Conservation (phyloP, 2,329 filamentous ascomycete genomes). For the Cytospora piceicola region DNA sequence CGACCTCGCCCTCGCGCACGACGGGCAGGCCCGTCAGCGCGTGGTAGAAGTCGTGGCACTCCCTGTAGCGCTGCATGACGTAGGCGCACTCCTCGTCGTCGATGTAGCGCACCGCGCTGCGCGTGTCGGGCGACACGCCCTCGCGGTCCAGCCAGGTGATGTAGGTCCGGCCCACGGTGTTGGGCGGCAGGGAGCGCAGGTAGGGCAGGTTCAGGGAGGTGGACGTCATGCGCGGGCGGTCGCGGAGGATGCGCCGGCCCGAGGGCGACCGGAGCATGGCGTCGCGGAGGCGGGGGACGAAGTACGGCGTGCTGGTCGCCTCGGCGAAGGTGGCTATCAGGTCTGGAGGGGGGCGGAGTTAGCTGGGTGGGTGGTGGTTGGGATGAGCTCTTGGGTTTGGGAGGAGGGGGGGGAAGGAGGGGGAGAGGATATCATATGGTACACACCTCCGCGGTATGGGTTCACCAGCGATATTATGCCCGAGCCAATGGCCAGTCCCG, state of each 20-base stretch:
- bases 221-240: slow-evolving; percentile 86
- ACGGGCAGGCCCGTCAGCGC: slow-evolving; percentile 89
- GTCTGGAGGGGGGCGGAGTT: slow-evolving; percentile 55
- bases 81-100: slow-evolving; percentile 96
- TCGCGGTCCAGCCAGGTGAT: slow-evolving; percentile 91
- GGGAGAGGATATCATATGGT: neutral
- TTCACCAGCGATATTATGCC: slow-evolving; percentile 69
- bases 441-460: slow-evolving; percentile 75
- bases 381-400: slow-evolving; percentile 1
- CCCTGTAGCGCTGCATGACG: slow-evolving; percentile 96
- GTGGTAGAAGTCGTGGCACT: slow-evolving; percentile 98
- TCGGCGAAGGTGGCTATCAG: slow-evolving; percentile 94
- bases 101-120: slow-evolving; percentile 81
- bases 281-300: slow-evolving; percentile 87
- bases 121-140: slow-evolving; percentile 89
- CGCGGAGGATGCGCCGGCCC: slow-evolving; percentile 87
- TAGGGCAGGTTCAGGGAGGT: slow-evolving; percentile 66
- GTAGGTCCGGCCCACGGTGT: slow-evolving; percentile 81
- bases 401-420: neutral
- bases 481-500: slow-evolving; percentile 69
- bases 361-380: slow-evolving; percentile 7
- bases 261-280: slow-evolving; percentile 86
- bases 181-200: slow-evolving; percentile 72
- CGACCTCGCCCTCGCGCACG: slow-evolving; percentile 93
- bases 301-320: slow-evolving; percentile 91